Base-by-base conservation (phyloP, 495 filamentous ascomycete species). In the Podospora didyma region DNA sequence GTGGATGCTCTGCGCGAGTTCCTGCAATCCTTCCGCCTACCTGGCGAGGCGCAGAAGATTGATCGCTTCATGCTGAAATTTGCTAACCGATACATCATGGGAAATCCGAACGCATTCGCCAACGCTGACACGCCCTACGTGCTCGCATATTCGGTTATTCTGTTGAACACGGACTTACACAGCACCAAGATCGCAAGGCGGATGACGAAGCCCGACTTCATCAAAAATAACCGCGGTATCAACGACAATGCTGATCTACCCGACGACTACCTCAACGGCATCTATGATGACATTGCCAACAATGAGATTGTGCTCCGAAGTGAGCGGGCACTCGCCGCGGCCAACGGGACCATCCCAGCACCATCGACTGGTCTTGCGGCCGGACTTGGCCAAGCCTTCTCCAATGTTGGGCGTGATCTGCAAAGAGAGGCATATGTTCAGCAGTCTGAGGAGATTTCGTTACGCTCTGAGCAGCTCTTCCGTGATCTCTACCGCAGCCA, bases 11-110 rank as follows among this genome's bases (percentile, higher is more conserved):
- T 99, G 12, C 84, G 94, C 23, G 82, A 88, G 50, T 99, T 97
- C 65, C 76, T 99, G 14, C 94, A 99, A 71, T 87, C 89, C 46
- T 99, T 99, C 77, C 88, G 94, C 28, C 75, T 99, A 11, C 94
- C 94, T 1, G 94, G 94, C 45, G 94, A 99, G 70, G 92, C 92
- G 1, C 94, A 99, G 69, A 99, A 99, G 76, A 99, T 99, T 60
- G 94, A 99, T 83, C 88, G 94, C 35, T 96, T 97, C 73, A 97
- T 99, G 94, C 79, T 97, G 49, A 99, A 99, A 70, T 99, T 97
- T 73, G 95, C 94, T 41, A 90, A 97, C 65, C 86, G 92, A 23
- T 99, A 99, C 66, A 86, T 92, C 35, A 88, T 85, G 37, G 92
- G 92, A 26, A 99, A 99, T 61, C 94, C 94, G 1, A 95, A 96